Evolutionary conservation across 2,329 filamentous ascomycete genomes (phyloP).

Genomic region (Zymoseptoria passerinii): DNA sequence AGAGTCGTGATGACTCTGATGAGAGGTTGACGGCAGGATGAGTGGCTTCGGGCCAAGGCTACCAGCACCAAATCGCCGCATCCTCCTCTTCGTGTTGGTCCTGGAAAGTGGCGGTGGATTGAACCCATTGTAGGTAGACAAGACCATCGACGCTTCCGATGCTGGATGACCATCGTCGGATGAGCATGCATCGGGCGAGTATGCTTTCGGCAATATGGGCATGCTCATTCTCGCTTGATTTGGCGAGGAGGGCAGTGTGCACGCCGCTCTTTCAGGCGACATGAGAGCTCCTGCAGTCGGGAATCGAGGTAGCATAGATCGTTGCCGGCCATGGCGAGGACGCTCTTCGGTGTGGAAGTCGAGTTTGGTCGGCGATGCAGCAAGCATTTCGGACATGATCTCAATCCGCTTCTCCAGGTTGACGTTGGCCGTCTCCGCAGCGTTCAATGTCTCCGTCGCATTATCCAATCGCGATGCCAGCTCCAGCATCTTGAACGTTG

Average conservation of each 20-base stretch:
- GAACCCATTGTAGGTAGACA: neutral
- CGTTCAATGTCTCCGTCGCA: slow-evolving; percentile 25
- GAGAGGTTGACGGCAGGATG: slow-evolving; percentile 27
- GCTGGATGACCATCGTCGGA: slow-evolving; percentile 10
- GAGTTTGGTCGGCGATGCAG: slow-evolving; percentile 30
- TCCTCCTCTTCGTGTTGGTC: slow-evolving; percentile 22
- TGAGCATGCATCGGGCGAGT: slow-evolving; percentile 14
- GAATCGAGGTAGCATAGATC: slow-evolving; percentile 27
- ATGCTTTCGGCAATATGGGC: slow-evolving; percentile 10
- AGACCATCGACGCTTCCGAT: slow-evolving; percentile 6
- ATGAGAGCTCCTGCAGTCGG: slow-evolving; percentile 26
- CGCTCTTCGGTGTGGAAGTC: slow-evolving; percentile 25
- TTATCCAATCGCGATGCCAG: slow-evolving; percentile 27
- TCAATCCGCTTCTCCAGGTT: slow-evolving; percentile 33
- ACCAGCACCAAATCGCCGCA: slow-evolving; percentile 31
- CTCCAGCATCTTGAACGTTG: slow-evolving; percentile 26
- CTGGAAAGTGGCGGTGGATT: slow-evolving; percentile 2
- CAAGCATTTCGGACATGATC: slow-evolving; percentile 31
- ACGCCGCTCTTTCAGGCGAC: slow-evolving; percentile 19
- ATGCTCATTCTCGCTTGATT: slow-evolving; percentile 5
- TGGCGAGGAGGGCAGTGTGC: slow-evolving; percentile 11
- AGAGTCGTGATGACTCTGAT: slow-evolving; percentile 11
- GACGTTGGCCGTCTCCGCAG: slow-evolving; percentile 29
- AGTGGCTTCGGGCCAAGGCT: slow-evolving; percentile 27
- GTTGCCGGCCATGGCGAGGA: slow-evolving; percentile 24